Base-by-base conservation (phyloP, 1,139 yeast genomes). In the Wickerhamiella infanticola region DNA sequence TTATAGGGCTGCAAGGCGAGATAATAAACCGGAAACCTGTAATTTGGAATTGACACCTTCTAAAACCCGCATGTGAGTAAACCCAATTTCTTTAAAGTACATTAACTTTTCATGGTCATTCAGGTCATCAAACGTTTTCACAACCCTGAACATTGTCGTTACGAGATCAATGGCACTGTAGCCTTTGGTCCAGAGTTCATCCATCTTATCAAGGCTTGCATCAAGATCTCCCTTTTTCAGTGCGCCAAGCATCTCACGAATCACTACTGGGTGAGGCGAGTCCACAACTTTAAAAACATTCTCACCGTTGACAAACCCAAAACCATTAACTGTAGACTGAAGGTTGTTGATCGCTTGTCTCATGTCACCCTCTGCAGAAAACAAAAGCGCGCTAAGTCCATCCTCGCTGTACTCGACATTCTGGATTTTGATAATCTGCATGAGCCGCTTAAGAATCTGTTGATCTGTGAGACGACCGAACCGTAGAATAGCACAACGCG, bases 281-380 rank as follows among this genome's bases (percentile, higher is more conserved):
- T 90, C 99, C 3, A 90, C 98, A 50, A 90, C 84, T 61, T 83
- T 85, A 68, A 86, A 90, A 24, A 90, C 98, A 58, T 88, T 90
- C 39, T 83, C 83, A 45, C 86, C 90, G 57, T 79, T 82, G 13
- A 90, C 96, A 52, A 83, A 73, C 1, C 84, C 90, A 64, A 88
- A 88, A 1, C 98, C 98, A 1, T 95, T 86, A 29, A 80, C 93
- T 0, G 97, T 86, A 60, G 94, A 80, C 60, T 90, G 98, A 48
- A 90, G 63, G 62, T 90, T 90, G 59, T 93, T 93, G 45, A 93
- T 75, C 0, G 98, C 98, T 62, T 90, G 98, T 64, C 99, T 75
- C 98, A 93, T 90, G 61, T 90, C 99, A 48, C 98, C 98, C 62
- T 90, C 99, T 0, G 96, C 94, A 0, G 96, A 81, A 65, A 90